Evolutionary conservation across 164 flowering plant species (phyloP).

Genomic region (Vitis amurensis): DNA sequence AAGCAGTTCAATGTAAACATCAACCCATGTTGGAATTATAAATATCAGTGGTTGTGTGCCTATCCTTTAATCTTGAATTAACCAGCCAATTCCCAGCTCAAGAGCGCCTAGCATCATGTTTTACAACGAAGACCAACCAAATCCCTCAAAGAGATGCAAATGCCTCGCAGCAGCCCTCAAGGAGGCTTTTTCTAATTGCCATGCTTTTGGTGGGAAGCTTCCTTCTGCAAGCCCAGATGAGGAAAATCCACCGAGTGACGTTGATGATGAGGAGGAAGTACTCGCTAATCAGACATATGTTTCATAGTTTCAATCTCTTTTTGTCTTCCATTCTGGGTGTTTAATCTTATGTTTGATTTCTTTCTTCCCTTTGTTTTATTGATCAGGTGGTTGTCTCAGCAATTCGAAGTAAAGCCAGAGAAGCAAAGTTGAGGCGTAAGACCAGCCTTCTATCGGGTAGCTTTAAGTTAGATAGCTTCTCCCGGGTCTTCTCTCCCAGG

Average conservation of each 20-base stretch:
- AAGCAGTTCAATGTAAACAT: constrained; percentile 10
- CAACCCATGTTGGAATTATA: constrained; percentile 3
- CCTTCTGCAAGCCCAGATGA: constrained; percentile 32
- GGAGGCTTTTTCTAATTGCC: constrained; percentile 51
- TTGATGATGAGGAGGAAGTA: constrained; percentile 59
- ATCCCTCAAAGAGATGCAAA: constrained; percentile 36
- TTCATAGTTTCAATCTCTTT: neutral
- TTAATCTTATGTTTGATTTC: neutral
- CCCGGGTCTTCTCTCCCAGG: constrained; percentile 45
- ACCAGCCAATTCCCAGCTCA: constrained; percentile 5
- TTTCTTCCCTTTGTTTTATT: neutral
- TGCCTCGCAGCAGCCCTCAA: constrained; percentile 39
- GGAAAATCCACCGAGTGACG: constrained; percentile 32
- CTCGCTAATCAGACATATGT: neutral
- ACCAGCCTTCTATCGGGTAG: neutral
- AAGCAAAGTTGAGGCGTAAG: constrained; percentile 51
- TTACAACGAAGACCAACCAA: constrained; percentile 39
- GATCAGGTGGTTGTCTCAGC: constrained; percentile 55
- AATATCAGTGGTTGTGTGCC: neutral
- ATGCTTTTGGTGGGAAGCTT: constrained; percentile 13
- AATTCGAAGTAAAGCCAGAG: constrained; percentile 58
- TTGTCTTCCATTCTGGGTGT: neutral
- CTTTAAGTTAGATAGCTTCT: constrained; percentile 32
- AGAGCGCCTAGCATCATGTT: constrained; percentile 27
- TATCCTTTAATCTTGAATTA: neutral